Evolutionary conservation across 352 stramenopile species (phyloP).

Genomic region (Globisporangium cylindrosporum): DNA sequence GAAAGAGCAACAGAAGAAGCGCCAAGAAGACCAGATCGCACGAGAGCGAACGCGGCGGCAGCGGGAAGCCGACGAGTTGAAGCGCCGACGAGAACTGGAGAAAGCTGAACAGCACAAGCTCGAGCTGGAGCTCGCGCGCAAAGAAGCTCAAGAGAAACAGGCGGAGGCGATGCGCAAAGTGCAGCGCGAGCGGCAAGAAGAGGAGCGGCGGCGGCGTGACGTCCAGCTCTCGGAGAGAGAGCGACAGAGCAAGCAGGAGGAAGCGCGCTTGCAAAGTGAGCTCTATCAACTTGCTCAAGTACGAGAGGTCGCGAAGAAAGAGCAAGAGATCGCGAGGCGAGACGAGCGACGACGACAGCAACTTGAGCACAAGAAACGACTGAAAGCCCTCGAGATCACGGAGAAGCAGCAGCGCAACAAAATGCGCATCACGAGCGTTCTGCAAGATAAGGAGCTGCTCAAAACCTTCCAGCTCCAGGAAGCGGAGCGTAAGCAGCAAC

Average conservation of each 20-base stretch:
- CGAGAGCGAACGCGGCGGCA: slow-evolving; percentile 43
- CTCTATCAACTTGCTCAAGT: slow-evolving; percentile 42
- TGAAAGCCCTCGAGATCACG: slow-evolving; percentile 39
- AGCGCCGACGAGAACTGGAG: slow-evolving; percentile 49
- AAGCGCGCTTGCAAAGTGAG: slow-evolving; percentile 49
- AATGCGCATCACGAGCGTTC: slow-evolving; percentile 54
- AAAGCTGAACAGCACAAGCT: slow-evolving; percentile 44
- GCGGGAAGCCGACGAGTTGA: slow-evolving; percentile 50
- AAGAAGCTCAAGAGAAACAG: slow-evolving; percentile 42
- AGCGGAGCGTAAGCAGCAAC: slow-evolving; percentile 54
- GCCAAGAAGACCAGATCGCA: slow-evolving; percentile 37
- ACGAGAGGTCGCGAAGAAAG: slow-evolving; percentile 37
- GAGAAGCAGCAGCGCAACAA: slow-evolving; percentile 73
- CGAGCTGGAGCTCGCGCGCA: slow-evolving; percentile 41
- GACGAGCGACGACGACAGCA: slow-evolving; percentile 46
- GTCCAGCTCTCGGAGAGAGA: slow-evolving; percentile 51
- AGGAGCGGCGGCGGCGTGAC: slow-evolving; percentile 42
- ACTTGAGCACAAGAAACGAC: slow-evolving; percentile 39
- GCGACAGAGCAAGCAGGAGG: slow-evolving; percentile 49
- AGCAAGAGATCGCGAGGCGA: slow-evolving; percentile 42
- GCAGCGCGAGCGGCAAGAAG: slow-evolving; percentile 49
- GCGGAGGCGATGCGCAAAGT: slow-evolving; percentile 40
- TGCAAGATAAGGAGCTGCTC: slow-evolving; percentile 60
- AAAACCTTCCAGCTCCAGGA: slow-evolving; percentile 43
- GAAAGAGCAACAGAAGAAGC: slow-evolving; percentile 47